These are phyloP conservation scores for Alloascoidea africana DNA, from an alignment of 805 yeast species.

Conservation along the genomic window DNA sequence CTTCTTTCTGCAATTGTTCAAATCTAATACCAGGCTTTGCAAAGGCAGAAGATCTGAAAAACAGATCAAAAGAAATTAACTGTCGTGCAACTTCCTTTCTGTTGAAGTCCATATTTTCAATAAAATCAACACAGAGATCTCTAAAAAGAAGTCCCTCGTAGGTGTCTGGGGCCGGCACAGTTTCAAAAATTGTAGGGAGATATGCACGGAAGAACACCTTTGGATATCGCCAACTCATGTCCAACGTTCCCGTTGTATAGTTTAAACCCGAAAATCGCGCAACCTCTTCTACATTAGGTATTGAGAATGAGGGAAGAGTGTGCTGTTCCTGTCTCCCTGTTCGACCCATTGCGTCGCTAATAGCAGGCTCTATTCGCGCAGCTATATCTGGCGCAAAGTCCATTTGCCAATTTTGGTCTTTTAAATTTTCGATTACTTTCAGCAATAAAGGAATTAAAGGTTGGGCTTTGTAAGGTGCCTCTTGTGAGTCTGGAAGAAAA, in stretches of 20 bases:
- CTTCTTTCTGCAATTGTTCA: slow-evolving; percentile 40
- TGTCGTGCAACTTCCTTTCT: slow-evolving; percentile 79
- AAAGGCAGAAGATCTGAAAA: slow-evolving; percentile 51
- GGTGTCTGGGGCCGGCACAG: slow-evolving; percentile 40
- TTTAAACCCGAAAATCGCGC: slow-evolving; percentile 17
- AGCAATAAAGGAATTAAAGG: slow-evolving; percentile 12
- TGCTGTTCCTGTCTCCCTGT: slow-evolving; percentile 8
- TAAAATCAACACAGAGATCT: slow-evolving; percentile 61
- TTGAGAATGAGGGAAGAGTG: slow-evolving; percentile 18
- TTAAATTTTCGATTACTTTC: slow-evolving; percentile 9
- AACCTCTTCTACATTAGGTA: slow-evolving; percentile 20
- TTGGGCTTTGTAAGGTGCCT: slow-evolving; percentile 18
- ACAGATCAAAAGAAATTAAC: slow-evolving; percentile 56
- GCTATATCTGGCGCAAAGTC: slow-evolving; percentile 10
- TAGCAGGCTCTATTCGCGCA: slow-evolving; percentile 5
- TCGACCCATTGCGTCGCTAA: slow-evolving; percentile 1
- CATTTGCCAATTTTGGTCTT: slow-evolving; percentile 10
- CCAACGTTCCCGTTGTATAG: slow-evolving; percentile 34
- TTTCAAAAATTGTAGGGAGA: slow-evolving; percentile 40
- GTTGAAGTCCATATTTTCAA: slow-evolving; percentile 76
- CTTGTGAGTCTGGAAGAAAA: slow-evolving; percentile 5
- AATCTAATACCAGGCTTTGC: slow-evolving; percentile 64
- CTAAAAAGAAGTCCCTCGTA: slow-evolving; percentile 49
- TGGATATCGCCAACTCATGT: slow-evolving; percentile 53
- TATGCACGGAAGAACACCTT: slow-evolving; percentile 49